phyloP scores from a whole-genome alignment of 495 filamentous ascomycete genomes.

The Penicillium herquei region DNA sequence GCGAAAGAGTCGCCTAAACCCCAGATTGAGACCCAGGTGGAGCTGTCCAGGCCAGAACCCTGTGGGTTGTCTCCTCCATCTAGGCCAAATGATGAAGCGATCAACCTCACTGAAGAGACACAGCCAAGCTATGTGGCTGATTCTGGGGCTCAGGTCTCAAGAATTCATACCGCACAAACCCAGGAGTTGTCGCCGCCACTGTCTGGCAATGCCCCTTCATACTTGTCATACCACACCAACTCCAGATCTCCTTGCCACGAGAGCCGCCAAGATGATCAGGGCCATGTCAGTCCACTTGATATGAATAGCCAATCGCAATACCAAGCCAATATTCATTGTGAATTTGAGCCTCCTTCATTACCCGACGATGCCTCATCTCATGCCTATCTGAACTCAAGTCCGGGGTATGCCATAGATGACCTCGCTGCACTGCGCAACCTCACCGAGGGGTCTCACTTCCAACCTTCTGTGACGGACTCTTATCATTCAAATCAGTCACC shows the following conservation, averaged over 20 bases:
- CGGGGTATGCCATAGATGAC: constrained; percentile 28
- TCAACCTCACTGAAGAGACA: not conserved
- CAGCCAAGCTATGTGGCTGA: not conserved
- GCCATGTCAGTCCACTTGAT: not conserved
- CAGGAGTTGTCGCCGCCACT: constrained; percentile 13
- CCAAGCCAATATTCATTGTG: not conserved
- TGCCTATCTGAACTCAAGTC: constrained; percentile 28
- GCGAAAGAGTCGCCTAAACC: not conserved
- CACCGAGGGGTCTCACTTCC: constrained; percentile 4
- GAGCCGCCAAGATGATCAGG: not conserved
- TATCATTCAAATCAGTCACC: constrained; percentile 25
- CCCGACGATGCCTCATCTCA: constrained; percentile 15
- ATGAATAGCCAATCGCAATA: not conserved
- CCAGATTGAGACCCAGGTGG: not conserved
- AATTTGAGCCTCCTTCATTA: constrained; percentile 4
- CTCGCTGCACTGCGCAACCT: constrained; percentile 18
- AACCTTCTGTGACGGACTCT: constrained; percentile 8
- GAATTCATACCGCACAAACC: not conserved
- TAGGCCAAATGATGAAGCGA: not conserved
- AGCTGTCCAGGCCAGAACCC: not conserved
- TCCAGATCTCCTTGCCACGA: not conserved
- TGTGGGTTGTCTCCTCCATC: not conserved
- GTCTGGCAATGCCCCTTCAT: constrained; percentile 14
- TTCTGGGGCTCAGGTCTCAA: not conserved
- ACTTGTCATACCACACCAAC: not conserved